phyloP scores from a whole-genome alignment of 305 asterid genomes.

The Solanum hybrid region DNA sequence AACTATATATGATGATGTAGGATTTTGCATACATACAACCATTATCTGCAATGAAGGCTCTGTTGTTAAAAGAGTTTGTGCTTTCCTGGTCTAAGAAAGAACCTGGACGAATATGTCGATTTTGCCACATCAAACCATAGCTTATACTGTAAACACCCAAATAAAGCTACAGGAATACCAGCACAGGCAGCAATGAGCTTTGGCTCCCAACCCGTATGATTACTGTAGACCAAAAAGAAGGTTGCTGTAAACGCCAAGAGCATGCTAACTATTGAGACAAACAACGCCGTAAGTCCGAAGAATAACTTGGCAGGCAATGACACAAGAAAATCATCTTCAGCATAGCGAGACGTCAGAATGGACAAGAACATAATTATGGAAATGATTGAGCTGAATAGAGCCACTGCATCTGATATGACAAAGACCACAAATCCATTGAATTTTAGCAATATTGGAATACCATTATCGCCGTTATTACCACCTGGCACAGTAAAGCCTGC shows the following conservation, averaged over 20 bases:
- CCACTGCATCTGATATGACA: constrained; percentile 24
- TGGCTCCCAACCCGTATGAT: background rate
- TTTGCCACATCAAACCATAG: background rate
- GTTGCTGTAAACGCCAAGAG: background rate
- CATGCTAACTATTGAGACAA: constrained; percentile 11
- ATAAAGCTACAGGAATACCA: background rate
- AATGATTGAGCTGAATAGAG: constrained; percentile 25
- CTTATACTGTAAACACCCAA: background rate
- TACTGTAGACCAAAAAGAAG: constrained; percentile 3
- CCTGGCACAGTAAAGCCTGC: constrained; percentile 39
- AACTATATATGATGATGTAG: background rate
- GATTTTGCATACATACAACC: background rate
- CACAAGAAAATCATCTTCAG: constrained; percentile 27
- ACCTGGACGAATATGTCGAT: background rate
- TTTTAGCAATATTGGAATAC: constrained; percentile 18
- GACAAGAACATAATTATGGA: constrained; percentile 32
- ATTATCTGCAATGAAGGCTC: background rate
- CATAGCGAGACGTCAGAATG: constrained; percentile 29
- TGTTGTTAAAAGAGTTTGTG: background rate
- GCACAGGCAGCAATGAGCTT: background rate
- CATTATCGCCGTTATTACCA: constrained; percentile 15
- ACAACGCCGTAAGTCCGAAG: constrained; percentile 19
- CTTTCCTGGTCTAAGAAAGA: background rate
- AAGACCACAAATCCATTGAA: constrained; percentile 13
- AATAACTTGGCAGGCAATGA: constrained; percentile 23